Percentiles rank a stretch among this genome's conserved stretches.
phyloP scores from a whole-genome alignment of 23 red algal species.

The Gracilaria gracilis region DNA sequence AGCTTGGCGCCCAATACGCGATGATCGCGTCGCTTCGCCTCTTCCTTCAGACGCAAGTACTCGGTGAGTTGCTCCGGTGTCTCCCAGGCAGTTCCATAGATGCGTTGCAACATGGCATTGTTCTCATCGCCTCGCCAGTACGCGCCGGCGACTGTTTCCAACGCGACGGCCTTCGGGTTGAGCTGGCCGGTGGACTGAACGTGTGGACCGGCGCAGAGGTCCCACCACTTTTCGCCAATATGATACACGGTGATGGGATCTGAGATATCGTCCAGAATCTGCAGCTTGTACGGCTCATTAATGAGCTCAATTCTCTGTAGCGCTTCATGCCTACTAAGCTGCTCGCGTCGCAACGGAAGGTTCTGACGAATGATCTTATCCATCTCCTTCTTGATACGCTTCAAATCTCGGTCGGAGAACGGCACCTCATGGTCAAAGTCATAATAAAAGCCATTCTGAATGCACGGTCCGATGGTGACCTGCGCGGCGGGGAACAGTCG shows the following conservation, averaged over 20 bases:
- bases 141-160: slow-evolving; percentile 94
- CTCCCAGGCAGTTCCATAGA: slow-evolving; percentile 98
- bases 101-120: slow-evolving; percentile 95
- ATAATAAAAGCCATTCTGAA: slow-evolving; percentile 99
- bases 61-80: slow-evolving; percentile 84
- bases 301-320: slow-evolving; percentile 65
- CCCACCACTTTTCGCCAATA: slow-evolving; percentile 98
- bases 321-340: slow-evolving; percentile 81
- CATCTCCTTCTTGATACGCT: slow-evolving; percentile 98
- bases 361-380: slow-evolving; percentile 92
- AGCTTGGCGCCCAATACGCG: slow-evolving; percentile 89
- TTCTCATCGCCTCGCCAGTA: slow-evolving; percentile 99
- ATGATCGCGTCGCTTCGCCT: slow-evolving; percentile 98
- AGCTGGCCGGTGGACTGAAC: slow-evolving; percentile 94
- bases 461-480: slow-evolving; percentile 99
- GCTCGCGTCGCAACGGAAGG: slow-evolving; percentile 87
- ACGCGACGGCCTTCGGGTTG: slow-evolving; percentile 74
- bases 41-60: slow-evolving; percentile 89
- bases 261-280: slow-evolving; percentile 81
- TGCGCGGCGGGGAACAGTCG: slow-evolving; percentile 91
- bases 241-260: slow-evolving; percentile 98
- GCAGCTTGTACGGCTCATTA: slow-evolving; percentile 94
- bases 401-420: slow-evolving; percentile 88
- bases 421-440: slow-evolving; percentile 87
- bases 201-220: slow-evolving; percentile 98